phyloP scores from a whole-genome alignment of 2,329 filamentous ascomycete species.

The Decorospora gaudefroyi region DNA sequence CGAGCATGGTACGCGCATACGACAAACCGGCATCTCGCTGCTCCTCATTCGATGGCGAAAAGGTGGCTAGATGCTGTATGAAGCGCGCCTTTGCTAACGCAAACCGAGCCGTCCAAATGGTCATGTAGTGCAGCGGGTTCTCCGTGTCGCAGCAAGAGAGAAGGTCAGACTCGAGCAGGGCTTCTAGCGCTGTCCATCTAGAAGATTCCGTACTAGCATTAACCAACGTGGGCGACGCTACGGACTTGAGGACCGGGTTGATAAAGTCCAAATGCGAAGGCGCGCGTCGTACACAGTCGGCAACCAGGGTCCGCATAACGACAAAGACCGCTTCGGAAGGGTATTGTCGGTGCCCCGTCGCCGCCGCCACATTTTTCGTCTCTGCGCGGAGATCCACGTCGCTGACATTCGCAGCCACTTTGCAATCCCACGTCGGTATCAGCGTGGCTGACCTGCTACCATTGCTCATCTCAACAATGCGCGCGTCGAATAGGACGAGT shows the following conservation, averaged over 20 bases:
- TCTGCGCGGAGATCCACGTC: conserved; percentile 53
- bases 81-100: conserved; percentile 57
- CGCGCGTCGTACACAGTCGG: conserved; percentile 48
- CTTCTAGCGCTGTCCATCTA: conserved; percentile 46
- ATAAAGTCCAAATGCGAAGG: conserved; percentile 55
- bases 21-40: conserved; percentile 37
- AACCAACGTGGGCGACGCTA: conserved; percentile 38
- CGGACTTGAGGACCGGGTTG: conserved; percentile 49
- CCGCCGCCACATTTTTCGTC: conserved; percentile 47
- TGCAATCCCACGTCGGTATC: conserved; percentile 56
- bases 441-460: conserved; percentile 55
- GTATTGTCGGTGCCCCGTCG: conserved; percentile 48
- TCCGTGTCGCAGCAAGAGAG: conserved; percentile 38
- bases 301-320: conserved; percentile 56
- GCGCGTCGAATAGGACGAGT: conserved; percentile 62
- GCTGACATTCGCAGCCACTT: conserved; percentile 57
- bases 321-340: conserved; percentile 60
- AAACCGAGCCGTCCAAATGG: conserved; percentile 52
- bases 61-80: conserved; percentile 53
- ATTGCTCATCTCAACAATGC: conserved; percentile 58
- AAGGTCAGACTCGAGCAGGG: conserved; percentile 48
- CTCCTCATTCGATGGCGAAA: conserved; percentile 26
- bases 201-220: conserved; percentile 19
- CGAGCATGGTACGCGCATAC: conserved; percentile 49
- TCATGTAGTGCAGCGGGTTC: conserved; percentile 51